These are phyloP conservation scores for Coemansia sp. DNA, from an alignment of 192 early-diverging fungal genomes.

Conservation along the genomic window DNA sequence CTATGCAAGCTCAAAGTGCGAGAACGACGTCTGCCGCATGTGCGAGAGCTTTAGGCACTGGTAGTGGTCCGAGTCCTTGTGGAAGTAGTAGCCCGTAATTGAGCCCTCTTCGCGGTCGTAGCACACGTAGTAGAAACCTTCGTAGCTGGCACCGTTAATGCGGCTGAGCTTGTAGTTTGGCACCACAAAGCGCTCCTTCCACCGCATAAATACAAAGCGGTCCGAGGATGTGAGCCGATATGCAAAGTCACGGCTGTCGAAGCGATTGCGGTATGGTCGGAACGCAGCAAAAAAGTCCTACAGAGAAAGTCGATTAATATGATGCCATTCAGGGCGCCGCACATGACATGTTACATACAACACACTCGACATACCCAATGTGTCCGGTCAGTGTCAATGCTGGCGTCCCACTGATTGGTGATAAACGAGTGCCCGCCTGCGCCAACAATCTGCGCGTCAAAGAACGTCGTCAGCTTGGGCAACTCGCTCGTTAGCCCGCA, in stretches of 20 bases:
- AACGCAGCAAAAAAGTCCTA: slow-evolving; percentile 55
- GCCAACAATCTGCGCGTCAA: slow-evolving; percentile 77
- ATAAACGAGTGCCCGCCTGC: slow-evolving; percentile 60
- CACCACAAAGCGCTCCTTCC: slow-evolving; percentile 86
- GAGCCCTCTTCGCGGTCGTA: slow-evolving; percentile 61
- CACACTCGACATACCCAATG: slow-evolving; percentile 60
- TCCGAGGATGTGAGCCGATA: slow-evolving; percentile 58
- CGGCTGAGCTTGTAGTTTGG: slow-evolving; percentile 73
- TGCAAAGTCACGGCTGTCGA: slow-evolving; percentile 37
- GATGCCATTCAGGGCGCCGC: background rate
- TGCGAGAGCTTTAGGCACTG: slow-evolving; percentile 51
- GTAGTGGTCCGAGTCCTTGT: slow-evolving; percentile 52
- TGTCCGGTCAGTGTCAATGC: slow-evolving; percentile 63
- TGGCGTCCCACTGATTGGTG: slow-evolving; percentile 76
- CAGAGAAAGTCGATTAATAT: slow-evolving; percentile 4
- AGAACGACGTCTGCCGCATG: slow-evolving; percentile 36
- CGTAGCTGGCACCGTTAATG: slow-evolving; percentile 75
- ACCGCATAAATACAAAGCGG: slow-evolving; percentile 74
- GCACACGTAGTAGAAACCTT: slow-evolving; percentile 79
- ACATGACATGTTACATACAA: slow-evolving; percentile 1
- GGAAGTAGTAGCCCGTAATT: slow-evolving; percentile 71
- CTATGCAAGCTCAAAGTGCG: slow-evolving; percentile 54
- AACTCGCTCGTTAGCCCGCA: slow-evolving; percentile 69
- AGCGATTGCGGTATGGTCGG: slow-evolving; percentile 33
- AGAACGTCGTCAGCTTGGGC: slow-evolving; percentile 72